A percentile compares a stretch with the other conserved stretches of the same genome.
Evolutionary conservation across 2,329 filamentous ascomycete genomes (phyloP).

Genomic region (Dryadomyces sulphureus): DNA sequence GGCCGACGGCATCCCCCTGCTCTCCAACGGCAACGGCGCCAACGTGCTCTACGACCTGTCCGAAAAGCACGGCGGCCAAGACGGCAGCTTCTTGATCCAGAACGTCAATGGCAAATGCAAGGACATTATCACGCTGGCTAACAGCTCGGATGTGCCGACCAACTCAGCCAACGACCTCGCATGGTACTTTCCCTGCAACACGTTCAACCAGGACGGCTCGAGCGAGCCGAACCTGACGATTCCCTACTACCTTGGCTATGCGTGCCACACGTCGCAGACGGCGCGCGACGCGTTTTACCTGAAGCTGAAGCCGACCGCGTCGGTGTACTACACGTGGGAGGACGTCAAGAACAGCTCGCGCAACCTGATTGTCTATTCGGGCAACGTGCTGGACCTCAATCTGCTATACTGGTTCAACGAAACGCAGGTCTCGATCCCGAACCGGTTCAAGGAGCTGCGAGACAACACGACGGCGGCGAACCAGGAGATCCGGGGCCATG

Average conservation of each 20-base stretch:
- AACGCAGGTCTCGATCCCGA: conserved; percentile 59
- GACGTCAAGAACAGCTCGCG: conserved; percentile 80
- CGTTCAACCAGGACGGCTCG: conserved; percentile 90
- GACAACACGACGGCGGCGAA: conserved; percentile 46
- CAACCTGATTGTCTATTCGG: conserved; percentile 88
- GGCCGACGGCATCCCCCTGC: conserved; percentile 58
- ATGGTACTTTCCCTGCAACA: conserved; percentile 92
- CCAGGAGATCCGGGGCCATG: conserved; percentile 58
- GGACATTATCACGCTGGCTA: conserved; percentile 60
- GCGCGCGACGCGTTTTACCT: conserved; percentile 65
- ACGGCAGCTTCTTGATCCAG: conserved; percentile 95
- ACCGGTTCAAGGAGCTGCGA: conserved; percentile 66
- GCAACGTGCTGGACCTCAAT: conserved; percentile 80
- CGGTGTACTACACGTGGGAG: conserved; percentile 94
- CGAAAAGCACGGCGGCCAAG: conserved; percentile 69
- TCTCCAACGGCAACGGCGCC: conserved; percentile 32
- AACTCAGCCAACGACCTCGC: conserved; percentile 59
- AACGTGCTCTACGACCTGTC: conserved; percentile 84
- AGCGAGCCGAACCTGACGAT: conserved; percentile 57
- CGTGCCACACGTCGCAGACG: conserved; percentile 64
- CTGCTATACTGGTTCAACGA: conserved; percentile 83
- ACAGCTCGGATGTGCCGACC: conserved; percentile 64
- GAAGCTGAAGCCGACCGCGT: conserved; percentile 51
- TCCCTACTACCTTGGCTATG: conserved; percentile 69
- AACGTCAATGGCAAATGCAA: conserved; percentile 98